These are phyloP conservation scores for Candida ovalis DNA, from an alignment of 805 yeast species.

Conservation along the genomic window DNA sequence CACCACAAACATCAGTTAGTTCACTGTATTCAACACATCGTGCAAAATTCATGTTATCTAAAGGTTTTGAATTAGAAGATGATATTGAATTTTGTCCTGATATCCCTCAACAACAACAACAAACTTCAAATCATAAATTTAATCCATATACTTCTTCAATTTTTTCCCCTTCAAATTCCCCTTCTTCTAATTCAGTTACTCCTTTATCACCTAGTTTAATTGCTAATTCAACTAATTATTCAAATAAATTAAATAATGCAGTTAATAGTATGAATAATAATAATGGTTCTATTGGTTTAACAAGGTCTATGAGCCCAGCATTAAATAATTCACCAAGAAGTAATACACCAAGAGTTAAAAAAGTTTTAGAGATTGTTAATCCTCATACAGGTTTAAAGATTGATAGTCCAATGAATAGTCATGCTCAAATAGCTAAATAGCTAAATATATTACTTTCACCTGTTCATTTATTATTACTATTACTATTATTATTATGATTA, in stretches of 20 bases:
- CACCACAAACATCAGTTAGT: constrained; percentile 25
- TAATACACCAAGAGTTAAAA: constrained; percentile 54
- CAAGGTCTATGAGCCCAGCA: constrained; percentile 9
- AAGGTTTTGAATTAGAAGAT: constrained; percentile 60
- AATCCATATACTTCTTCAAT: constrained; percentile 66
- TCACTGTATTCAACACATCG: constrained; percentile 31
- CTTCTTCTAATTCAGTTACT: constrained; percentile 26
- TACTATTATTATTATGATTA: background rate
- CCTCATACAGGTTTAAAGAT: constrained; percentile 59
- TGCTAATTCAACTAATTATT: constrained; percentile 13
- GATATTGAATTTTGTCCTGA: constrained; percentile 66
- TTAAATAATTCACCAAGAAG: constrained; percentile 36
- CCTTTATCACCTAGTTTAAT: constrained; percentile 10
- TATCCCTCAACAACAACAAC: constrained; percentile 23
- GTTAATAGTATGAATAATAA: background rate
- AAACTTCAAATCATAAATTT: constrained; percentile 40
- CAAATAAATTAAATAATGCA: constrained; percentile 1
- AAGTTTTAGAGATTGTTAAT: constrained; percentile 58
- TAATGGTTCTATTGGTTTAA: constrained; percentile 3
- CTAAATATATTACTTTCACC: background rate
- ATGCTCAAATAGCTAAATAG: constrained; percentile 5
- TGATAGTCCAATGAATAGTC: constrained; percentile 42
- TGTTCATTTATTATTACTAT: background rate
- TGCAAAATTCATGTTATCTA: constrained; percentile 53
- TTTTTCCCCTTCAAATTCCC: constrained; percentile 49